Base-by-base conservation (phyloP, 2,329 filamentous ascomycete genomes). In the Leptographium radiaticola region DNA sequence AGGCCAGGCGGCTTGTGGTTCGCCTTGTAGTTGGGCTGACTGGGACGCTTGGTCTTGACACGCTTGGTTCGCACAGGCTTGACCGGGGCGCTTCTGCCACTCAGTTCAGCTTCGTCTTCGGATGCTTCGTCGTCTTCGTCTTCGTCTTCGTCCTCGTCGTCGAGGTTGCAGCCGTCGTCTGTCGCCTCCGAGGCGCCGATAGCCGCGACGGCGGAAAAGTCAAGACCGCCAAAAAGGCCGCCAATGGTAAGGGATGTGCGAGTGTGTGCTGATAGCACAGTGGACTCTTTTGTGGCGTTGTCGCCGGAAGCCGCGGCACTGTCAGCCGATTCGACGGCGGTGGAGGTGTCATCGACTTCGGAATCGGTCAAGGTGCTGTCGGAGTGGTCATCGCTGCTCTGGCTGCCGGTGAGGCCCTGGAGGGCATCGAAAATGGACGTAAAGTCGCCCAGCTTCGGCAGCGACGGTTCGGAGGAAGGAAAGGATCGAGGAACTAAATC, bases 361-460 rank as follows among this genome's bases (percentile, higher is more conserved):
- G 34, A 49, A 15, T 49, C 48, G 2, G 48, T 40, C 20, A 49
- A 12, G 4, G 36, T 30, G 6, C 18, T 7, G 36, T 49, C 48
- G 36, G 33, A 38, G 16, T 13, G 16, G 49, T 39, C 49, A 33
- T 46, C 30, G 44, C 30, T 15, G 48, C 34, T 34, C n/a, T 39
- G 33, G 20, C 13, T 16, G 38, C 20, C 13, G 18, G n/a, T 13
- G 6, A 36, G 38, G 20, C 33, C 38, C 7, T 42, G 31, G 33
- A 34, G 54, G n/a, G 40, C 20, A 20, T 46, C 40, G 16, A 56
- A 53, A n/a, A 55, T 42, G 11, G 43, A 51, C 15, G 43, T 15
- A 6, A 60, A 60, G 33, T 60, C 48, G 45, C 59, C 59, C 9
- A 60, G 55, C 18, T 40, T 53, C 25, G 55, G 55, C 43, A 55